Evolutionary conservation across 805 yeast species (phyloP).

Genomic region (Metschnikowia shivogae): DNA sequence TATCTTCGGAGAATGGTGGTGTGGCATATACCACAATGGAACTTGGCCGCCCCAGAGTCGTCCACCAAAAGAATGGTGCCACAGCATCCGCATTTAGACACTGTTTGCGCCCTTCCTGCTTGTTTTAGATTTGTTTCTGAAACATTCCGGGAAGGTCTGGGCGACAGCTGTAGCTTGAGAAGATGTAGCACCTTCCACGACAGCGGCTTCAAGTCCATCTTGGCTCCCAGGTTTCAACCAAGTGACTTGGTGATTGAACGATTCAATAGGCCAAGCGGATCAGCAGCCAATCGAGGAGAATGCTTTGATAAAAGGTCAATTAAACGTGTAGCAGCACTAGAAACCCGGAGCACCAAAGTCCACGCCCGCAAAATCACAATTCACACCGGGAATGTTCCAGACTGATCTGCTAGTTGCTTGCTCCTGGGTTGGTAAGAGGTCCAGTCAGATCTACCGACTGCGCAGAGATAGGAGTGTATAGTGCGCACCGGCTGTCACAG

Average conservation of each 20-base stretch:
- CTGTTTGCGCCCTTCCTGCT: constrained; percentile 5
- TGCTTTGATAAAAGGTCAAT: too few species aligned
- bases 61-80: constrained; percentile 33
- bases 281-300: too few species aligned
- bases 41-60: constrained; percentile 27
- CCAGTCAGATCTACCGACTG: too few species aligned
- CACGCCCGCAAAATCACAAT: too few species aligned
- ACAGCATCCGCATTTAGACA: constrained; percentile 36
- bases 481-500: too few species aligned
- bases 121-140: constrained; percentile 6
- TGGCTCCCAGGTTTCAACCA: neutral
- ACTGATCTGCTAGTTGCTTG: too few species aligned
- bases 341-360: too few species aligned
- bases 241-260: neutral
- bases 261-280: too few species aligned
- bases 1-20: constrained; percentile 37
- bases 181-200: constrained; percentile 23
- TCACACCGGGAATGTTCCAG: too few species aligned
- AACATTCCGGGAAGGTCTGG: constrained; percentile 15
- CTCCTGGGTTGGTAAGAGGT: too few species aligned
- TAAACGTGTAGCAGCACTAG: too few species aligned
- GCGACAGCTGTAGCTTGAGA: constrained; percentile 17
- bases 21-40: constrained; percentile 60
- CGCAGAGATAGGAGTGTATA: too few species aligned
- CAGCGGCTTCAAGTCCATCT: neutral